phyloP scores from a whole-genome alignment of 106 monocot species.

The Dendrobium officinale region DNA sequence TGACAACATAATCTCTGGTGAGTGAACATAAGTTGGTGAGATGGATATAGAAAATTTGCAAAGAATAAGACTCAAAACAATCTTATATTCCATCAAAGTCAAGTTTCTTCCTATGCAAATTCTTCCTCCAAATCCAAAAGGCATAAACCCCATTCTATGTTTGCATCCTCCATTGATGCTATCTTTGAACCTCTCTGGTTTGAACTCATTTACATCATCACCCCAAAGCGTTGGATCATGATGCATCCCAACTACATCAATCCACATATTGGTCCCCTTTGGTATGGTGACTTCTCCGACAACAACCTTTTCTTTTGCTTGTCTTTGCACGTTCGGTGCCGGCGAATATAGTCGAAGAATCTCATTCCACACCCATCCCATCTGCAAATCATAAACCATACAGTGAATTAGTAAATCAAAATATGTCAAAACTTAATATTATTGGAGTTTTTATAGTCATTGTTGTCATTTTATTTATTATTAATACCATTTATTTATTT shows the following conservation, averaged over 20 bases:
- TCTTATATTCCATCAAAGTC: constrained; percentile 52
- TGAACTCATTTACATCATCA: constrained; percentile 59
- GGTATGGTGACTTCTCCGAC: constrained; percentile 37
- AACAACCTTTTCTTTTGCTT: constrained; percentile 44
- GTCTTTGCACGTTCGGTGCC: constrained; percentile 60
- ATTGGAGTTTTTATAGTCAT: too few species aligned
- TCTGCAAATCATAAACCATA: constrained; percentile 23
- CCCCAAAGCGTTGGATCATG: constrained; percentile 71
- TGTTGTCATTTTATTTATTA: too few species aligned
- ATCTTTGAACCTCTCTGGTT: constrained; percentile 62
- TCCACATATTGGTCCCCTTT: constrained; percentile 75
- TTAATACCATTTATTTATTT: too few species aligned
- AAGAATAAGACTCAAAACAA: constrained; percentile 50
- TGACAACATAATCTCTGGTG: constrained; percentile 42
- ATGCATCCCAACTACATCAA: constrained; percentile 65
- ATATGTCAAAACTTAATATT: too few species aligned
- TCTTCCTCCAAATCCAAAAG: constrained; percentile 68
- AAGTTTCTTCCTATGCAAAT: constrained; percentile 69
- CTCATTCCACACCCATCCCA: constrained; percentile 72
- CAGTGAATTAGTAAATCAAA: too few species aligned
- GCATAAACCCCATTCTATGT: constrained; percentile 66
- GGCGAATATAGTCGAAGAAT: constrained; percentile 57
- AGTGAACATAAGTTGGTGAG: constrained; percentile 44
- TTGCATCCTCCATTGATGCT: constrained; percentile 40
- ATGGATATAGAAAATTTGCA: constrained; percentile 31